Conservation (phyloP, 129 eudicot genomes). For the Mikania micrantha region DNA sequence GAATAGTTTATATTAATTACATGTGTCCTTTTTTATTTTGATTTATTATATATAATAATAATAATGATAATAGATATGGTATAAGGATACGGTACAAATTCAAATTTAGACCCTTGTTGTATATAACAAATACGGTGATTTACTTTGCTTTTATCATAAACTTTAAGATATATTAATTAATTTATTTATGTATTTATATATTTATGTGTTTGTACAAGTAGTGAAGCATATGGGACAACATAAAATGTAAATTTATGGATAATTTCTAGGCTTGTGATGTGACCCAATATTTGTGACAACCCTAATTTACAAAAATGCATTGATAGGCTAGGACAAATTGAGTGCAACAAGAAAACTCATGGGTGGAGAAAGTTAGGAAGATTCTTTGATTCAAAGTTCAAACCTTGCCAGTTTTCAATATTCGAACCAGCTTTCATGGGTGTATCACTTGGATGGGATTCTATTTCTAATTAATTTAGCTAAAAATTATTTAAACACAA, state of each 20-base stretch:
- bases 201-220: neutral
- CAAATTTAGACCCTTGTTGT: neutral
- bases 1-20: too few relatives aligned
- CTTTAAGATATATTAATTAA: neutral
- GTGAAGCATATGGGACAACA: conserved; percentile 6
- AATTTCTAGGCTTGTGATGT: conserved; percentile 12
- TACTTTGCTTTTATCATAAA: neutral
- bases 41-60: too few relatives aligned
- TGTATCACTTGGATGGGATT: conserved; percentile 31
- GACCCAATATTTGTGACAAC: conserved; percentile 20
- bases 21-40: too few relatives aligned
- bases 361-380: conserved; percentile 57
- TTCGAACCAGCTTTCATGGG: conserved; percentile 21
- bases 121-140: neutral
- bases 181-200: too few relatives aligned
- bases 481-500: too few relatives aligned
- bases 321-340: conserved; percentile 21
- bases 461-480: neutral
- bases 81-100: neutral
- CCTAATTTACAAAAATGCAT: conserved; percentile 7
- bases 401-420: conserved; percentile 28
- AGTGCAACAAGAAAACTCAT: conserved; percentile 53
- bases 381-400: conserved; percentile 49
- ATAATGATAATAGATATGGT: too few relatives aligned
- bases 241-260: neutral